Evolutionary conservation across 208 protist species (phyloP).

Genomic region (Crithidia expoeki): DNA sequence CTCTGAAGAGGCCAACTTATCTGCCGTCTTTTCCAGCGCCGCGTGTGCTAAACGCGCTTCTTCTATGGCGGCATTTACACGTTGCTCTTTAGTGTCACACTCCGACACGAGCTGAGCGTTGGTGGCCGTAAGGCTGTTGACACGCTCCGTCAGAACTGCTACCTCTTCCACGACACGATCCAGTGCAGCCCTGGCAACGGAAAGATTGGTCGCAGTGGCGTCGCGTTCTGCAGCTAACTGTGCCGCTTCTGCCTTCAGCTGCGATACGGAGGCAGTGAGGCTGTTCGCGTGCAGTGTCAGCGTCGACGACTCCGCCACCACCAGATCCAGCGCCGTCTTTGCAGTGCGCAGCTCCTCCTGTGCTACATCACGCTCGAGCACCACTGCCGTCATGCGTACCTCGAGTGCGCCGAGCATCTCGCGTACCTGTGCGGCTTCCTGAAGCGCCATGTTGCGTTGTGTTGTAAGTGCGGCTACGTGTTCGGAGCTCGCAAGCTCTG

Average conservation of each 20-base stretch:
- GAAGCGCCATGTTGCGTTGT: background rate
- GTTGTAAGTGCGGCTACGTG: background rate
- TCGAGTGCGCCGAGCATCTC: background rate
- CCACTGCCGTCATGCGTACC: background rate
- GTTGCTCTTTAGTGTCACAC: background rate
- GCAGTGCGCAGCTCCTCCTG: slow-evolving; percentile 14
- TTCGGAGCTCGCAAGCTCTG: background rate
- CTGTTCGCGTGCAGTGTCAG: background rate
- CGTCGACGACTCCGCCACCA: background rate
- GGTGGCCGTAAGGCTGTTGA: background rate
- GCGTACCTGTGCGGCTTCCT: background rate
- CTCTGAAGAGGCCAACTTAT: background rate
- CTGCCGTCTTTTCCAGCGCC: background rate
- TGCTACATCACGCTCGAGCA: background rate
- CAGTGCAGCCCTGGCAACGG: background rate
- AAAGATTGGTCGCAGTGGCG: background rate
- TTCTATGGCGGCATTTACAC: background rate
- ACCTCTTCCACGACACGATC: background rate
- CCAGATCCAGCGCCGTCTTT: slow-evolving; percentile 1
- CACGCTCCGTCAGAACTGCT: background rate
- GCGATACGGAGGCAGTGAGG: background rate
- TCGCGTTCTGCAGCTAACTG: background rate
- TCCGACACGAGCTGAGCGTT: background rate
- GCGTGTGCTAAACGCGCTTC: background rate
- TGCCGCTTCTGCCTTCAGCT: background rate